Conservation (phyloP, 345 rosid genomes). For the Eucalyptus globulus region DNA sequence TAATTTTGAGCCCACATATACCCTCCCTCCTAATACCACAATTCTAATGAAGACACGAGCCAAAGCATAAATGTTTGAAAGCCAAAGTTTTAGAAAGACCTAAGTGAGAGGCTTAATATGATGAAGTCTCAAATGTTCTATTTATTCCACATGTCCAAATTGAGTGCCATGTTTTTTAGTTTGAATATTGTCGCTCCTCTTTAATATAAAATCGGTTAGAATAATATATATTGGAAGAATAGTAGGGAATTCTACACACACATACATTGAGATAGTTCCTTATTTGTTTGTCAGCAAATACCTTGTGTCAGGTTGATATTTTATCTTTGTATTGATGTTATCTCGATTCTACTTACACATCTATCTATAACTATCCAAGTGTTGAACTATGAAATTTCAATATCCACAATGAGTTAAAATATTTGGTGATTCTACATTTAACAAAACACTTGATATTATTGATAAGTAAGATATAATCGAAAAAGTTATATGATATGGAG, state of each 20-base stretch:
- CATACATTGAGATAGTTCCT: not conserved
- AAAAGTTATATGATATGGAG: not conserved
- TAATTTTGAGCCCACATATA: not conserved
- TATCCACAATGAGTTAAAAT: not conserved
- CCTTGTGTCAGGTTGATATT: fast-evolving
- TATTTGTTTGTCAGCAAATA: not conserved
- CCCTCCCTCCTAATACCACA: not conserved
- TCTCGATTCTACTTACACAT: not conserved
- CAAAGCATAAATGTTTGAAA: not conserved
- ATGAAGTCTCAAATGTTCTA: too few species aligned
- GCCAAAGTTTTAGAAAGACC: not conserved
- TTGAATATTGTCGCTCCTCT: not conserved
- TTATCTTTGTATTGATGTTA: fast-evolving
- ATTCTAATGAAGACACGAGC: not conserved
- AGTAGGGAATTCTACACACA: not conserved
- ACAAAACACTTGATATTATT: too few species aligned
- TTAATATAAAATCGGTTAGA: not conserved
- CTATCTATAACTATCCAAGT: not conserved
- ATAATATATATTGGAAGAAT: not conserved
- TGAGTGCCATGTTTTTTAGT: not conserved
- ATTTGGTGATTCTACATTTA: not conserved
- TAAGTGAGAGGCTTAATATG: too few species aligned
- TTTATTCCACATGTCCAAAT: not conserved
- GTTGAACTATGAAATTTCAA: not conserved
- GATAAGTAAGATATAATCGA: fast-evolving